Evolutionary conservation across 805 yeast species (phyloP).

Genomic region (Barnettozyma botsteinii): DNA sequence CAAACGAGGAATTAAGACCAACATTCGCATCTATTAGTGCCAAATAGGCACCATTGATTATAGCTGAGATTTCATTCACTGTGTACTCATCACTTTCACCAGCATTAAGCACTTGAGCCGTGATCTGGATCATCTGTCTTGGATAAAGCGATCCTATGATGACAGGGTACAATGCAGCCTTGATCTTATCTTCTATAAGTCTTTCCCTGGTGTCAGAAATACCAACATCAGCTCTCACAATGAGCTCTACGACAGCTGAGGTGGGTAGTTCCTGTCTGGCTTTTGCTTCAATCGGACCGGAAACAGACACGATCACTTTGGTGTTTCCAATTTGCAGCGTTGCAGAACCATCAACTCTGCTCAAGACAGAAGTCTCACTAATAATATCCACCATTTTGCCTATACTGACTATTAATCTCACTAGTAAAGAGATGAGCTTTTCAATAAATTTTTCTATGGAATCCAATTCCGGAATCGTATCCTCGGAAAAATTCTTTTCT

Average conservation of each 20-base stretch:
- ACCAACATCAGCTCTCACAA: slow-evolving; percentile 74
- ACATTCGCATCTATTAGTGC: slow-evolving; percentile 81
- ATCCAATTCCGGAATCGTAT: not conserved
- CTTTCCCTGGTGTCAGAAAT: slow-evolving; percentile 71
- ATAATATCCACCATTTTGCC: not conserved
- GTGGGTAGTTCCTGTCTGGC: slow-evolving; percentile 81
- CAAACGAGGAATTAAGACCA: slow-evolving; percentile 57
- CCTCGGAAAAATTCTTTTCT: not conserved
- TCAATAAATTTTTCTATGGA: not conserved
- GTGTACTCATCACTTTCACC: slow-evolving; percentile 36
- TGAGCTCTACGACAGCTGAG: slow-evolving; percentile 68
- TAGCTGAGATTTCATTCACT: slow-evolving; percentile 21
- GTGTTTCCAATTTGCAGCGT: slow-evolving; percentile 45
- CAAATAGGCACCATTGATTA: slow-evolving; percentile 61
- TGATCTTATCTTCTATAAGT: slow-evolving; percentile 63
- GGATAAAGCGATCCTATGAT: slow-evolving; percentile 67
- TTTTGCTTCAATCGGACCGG: slow-evolving; percentile 89
- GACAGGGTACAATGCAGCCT: slow-evolving; percentile 52
- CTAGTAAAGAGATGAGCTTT: not conserved
- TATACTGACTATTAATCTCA: not conserved
- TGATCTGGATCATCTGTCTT: slow-evolving; percentile 67
- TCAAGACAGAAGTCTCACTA: slow-evolving; percentile 28
- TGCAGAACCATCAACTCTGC: slow-evolving; percentile 79
- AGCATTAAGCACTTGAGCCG: slow-evolving; percentile 55
- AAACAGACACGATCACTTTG: slow-evolving; percentile 65